Evolutionary conservation across 2,329 filamentous ascomycete species (phyloP).

Genomic region (Aspergillus carbonarius): DNA sequence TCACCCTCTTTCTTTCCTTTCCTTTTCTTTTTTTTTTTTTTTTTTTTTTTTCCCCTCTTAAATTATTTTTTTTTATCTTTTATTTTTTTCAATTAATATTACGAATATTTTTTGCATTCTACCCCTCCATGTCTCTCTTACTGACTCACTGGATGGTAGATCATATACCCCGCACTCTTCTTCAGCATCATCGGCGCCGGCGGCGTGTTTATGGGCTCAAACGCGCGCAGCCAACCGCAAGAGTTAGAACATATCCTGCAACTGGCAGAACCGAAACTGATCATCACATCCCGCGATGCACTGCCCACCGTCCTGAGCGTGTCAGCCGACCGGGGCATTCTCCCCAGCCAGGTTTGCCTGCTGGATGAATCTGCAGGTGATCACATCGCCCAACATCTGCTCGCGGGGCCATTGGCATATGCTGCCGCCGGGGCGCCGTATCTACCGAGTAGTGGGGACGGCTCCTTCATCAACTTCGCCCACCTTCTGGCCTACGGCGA

Average conservation of each 20-base stretch:
- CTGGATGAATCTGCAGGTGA: slow-evolving; percentile 35
- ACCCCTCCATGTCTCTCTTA: slow-evolving; percentile 3
- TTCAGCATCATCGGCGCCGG: slow-evolving; percentile 46
- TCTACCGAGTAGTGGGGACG: slow-evolving; percentile 15
- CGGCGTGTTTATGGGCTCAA: slow-evolving; percentile 53
- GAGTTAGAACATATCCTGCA: slow-evolving; percentile 51
- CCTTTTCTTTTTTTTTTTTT: background rate
- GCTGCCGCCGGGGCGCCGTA: slow-evolving; percentile 18
- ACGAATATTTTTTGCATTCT: background rate
- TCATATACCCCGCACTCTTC: slow-evolving; percentile 41
- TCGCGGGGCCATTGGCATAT: slow-evolving; percentile 26
- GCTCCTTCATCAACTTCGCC: slow-evolving; percentile 27
- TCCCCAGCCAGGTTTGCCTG: slow-evolving; percentile 35
- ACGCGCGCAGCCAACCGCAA: slow-evolving; percentile 47
- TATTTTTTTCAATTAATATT: slow-evolving; percentile 8
- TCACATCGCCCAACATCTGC: slow-evolving; percentile 30
- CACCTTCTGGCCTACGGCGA: slow-evolving; percentile 47
- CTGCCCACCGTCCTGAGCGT: slow-evolving; percentile 38
- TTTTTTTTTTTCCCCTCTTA: background rate
- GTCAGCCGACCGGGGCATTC: slow-evolving; percentile 32
- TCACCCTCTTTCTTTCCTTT: background rate
- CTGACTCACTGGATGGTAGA: slow-evolving; percentile 26
- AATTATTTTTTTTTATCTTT: slow-evolving; percentile 8
- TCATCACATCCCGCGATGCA: slow-evolving; percentile 45
- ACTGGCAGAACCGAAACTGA: slow-evolving; percentile 45